A percentile compares a stretch with the other conserved stretches of the same genome.
Evolutionary conservation across 192 early-diverging fungal species (phyloP).

Genomic region (Backusella circina): DNA sequence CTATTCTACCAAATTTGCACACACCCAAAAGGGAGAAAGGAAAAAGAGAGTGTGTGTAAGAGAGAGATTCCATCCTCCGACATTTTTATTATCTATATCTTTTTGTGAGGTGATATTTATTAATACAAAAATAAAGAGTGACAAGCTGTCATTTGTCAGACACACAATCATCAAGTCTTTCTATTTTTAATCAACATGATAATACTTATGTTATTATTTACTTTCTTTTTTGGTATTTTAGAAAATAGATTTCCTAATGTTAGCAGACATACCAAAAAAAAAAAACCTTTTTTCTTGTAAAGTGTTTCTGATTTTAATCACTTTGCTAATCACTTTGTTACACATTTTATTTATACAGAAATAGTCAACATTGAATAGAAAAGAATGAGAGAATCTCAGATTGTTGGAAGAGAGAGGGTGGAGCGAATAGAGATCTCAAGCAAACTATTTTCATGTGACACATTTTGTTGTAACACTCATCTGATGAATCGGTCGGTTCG

Average conservation of each 20-base stretch:
- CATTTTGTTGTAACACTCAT: slow-evolving; percentile 1
- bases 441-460: neutral
- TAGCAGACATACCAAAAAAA: neutral
- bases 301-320: slow-evolving; percentile 5
- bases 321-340: neutral
- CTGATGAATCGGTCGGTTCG: slow-evolving; percentile 12
- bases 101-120: neutral
- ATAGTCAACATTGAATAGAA: neutral
- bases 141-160: slow-evolving; percentile 6
- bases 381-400: neutral
- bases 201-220: neutral
- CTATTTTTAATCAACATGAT: neutral
- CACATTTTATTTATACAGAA: neutral
- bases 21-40: neutral
- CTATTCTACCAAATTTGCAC: neutral
- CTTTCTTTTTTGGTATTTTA: neutral
- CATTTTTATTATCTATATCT: neutral
- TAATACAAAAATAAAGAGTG: neutral
- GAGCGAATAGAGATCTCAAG: neutral
- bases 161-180: neutral
- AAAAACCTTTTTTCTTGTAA: neutral
- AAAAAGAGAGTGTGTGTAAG: neutral
- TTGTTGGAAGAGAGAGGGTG: neutral
- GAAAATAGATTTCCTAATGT: neutral
- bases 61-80: neutral